Evolutionary conservation across 805 yeast genomes (phyloP).

Genomic region (Ogataea corticis): DNA sequence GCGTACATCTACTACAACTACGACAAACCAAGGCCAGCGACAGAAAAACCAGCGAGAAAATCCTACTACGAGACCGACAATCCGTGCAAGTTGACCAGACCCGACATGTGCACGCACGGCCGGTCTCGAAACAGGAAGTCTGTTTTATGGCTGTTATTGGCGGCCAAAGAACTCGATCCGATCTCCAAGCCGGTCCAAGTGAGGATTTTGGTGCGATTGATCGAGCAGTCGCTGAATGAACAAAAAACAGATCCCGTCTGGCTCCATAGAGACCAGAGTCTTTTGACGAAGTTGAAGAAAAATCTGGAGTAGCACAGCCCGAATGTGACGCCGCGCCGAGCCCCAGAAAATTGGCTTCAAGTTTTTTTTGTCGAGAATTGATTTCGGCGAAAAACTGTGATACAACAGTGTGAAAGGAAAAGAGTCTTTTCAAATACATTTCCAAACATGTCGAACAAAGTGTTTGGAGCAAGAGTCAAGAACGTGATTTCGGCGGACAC

Average conservation of each 20-base stretch:
- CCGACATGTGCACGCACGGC: constrained; percentile 48
- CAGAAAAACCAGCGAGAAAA: constrained; percentile 8
- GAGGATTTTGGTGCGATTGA: constrained; percentile 23
- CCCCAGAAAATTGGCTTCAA: no score
- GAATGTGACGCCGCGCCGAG: background rate
- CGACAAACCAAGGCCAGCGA: constrained; percentile 21
- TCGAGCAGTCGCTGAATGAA: constrained; percentile 21
- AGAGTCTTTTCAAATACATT: no score
- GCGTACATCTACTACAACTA: constrained; percentile 31
- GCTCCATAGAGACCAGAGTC: constrained; percentile 30
- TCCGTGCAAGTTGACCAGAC: constrained; percentile 30
- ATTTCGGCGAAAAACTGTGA: constrained; percentile 2
- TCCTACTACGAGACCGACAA: constrained; percentile 39
- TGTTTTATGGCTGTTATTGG: constrained; percentile 71
- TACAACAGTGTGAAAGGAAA: no score
- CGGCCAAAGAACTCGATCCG: constrained; percentile 70
- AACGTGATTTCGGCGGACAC: constrained; percentile 73
- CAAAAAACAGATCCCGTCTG: constrained; percentile 17
- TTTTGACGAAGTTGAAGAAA: constrained; percentile 24
- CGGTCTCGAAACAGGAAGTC: constrained; percentile 69
- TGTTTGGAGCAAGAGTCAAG: constrained; percentile 62
- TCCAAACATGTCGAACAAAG: constrained; percentile 30
- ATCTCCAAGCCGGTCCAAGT: constrained; percentile 28
- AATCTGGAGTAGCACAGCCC: constrained; percentile 6
- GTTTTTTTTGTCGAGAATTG: background rate